Percentiles rank a stretch among this genome's conserved stretches.
phyloP scores from a whole-genome alignment of 495 filamentous ascomycete species.

The Penicillium angulare region DNA sequence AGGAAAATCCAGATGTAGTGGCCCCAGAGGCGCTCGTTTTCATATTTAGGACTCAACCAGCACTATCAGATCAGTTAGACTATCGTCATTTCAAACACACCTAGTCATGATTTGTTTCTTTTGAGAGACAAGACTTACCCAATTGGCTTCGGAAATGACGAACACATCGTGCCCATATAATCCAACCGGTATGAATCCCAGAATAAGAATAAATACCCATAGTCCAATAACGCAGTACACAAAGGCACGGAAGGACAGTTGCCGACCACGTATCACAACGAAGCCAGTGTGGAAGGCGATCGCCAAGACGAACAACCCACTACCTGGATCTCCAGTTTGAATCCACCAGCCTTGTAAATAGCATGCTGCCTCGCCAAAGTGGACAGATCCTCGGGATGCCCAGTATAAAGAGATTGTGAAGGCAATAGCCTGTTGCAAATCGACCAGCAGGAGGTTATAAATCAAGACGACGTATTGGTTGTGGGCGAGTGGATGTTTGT shows the following conservation, averaged over 20 bases:
- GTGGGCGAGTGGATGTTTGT: slow-evolving; percentile 36
- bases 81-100: background rate
- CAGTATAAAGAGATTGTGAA: slow-evolving; percentile 65
- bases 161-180: slow-evolving; percentile 54
- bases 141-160: slow-evolving; percentile 47
- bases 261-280: slow-evolving; percentile 56
- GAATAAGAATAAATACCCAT: slow-evolving; percentile 58
- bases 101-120: background rate
- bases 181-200: slow-evolving; percentile 54
- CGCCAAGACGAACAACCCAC: slow-evolving; percentile 64
- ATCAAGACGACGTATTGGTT: slow-evolving; percentile 76
- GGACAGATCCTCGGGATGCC: slow-evolving; percentile 50
- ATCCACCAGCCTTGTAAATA: slow-evolving; percentile 71
- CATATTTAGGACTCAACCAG: slow-evolving; percentile 63
- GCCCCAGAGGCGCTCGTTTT: slow-evolving; percentile 61
- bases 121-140: slow-evolving; percentile 31
- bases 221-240: slow-evolving; percentile 44
- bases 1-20: slow-evolving; percentile 81
- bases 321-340: slow-evolving; percentile 64
- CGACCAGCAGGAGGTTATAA: slow-evolving; percentile 69
- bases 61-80: slow-evolving; percentile 48
- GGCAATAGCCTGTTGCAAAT: slow-evolving; percentile 67
- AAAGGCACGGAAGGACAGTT: slow-evolving; percentile 50
- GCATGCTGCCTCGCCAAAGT: slow-evolving; percentile 57
- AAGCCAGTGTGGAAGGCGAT: slow-evolving; percentile 68